Evolutionary conservation across 257 asterid genomes (phyloP).

Genomic region (Salvia miltiorrhiza): DNA sequence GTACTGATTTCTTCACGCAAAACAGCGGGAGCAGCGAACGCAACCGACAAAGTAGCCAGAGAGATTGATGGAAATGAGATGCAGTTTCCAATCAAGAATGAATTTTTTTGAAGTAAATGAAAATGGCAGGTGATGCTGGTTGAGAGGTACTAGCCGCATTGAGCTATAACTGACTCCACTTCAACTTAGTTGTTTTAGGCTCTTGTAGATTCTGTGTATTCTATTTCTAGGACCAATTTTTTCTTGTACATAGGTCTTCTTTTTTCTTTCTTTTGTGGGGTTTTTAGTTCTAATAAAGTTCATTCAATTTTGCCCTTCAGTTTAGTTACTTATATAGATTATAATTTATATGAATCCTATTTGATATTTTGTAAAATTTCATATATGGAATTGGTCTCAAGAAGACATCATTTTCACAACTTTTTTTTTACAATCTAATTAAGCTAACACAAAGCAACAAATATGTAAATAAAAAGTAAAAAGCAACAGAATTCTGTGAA

Average conservation of each 20-base stretch:
- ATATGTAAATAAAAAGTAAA: background rate
- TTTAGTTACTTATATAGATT: background rate
- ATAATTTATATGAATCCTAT: background rate
- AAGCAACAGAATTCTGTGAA: background rate
- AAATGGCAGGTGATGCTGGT: constrained; percentile 9
- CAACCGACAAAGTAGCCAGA: constrained; percentile 22
- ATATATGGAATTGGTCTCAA: background rate
- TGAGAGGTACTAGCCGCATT: constrained; percentile 19
- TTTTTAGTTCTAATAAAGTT: constrained; percentile 24
- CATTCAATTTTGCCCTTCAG: constrained; percentile 28
- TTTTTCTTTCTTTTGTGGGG: background rate
- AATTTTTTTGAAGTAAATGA: constrained; percentile 20
- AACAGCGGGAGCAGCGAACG: constrained; percentile 38
- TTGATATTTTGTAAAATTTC: background rate
- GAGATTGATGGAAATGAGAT: constrained; percentile 17
- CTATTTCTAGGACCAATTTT: constrained; percentile 34
- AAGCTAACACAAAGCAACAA: background rate
- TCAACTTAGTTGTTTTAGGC: background rate
- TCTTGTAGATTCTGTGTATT: constrained; percentile 16
- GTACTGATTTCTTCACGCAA: constrained; percentile 67
- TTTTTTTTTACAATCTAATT: background rate
- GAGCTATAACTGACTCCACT: background rate
- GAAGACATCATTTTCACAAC: background rate
- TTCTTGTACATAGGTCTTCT: constrained; percentile 41
- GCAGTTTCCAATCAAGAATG: constrained; percentile 9